Evolutionary conservation across 768 basidiomycete species (phyloP), one percentile per base, ranked within the genome.

Genomic region (Suillus paluster): DNA sequence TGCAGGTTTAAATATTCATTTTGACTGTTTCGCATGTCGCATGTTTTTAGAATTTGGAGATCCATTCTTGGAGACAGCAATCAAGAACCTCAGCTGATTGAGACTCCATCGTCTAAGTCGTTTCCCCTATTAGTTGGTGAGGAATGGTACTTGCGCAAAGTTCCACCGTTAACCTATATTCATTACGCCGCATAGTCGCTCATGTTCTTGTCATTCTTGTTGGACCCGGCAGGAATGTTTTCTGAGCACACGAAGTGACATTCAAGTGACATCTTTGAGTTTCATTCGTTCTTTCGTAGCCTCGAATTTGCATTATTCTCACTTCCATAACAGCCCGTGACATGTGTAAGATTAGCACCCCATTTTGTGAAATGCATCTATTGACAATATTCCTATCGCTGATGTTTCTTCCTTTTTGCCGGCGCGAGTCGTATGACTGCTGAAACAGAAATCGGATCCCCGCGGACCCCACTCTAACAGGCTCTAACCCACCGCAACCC

Each of bases 61-160:
- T 74, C 84, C 84, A 34, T 85, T 86, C 70, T 70, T 77, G 46
- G 82, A 85, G 23, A 63, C 69, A 59, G 61, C 56, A 30, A 64
- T 72, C 44, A 76, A 77, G 59, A 64, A 68, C 52, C 38, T 61
- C 55, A 68, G 77, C 30, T 69, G 52, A 71, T 60, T 19, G 57
- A 55, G 17, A 48, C 53, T 10, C 27, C 33, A 27, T 36, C 23
- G 17, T 44, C 3, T 50, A 17, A n/a, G 44, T 33, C 44, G 30
- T 46, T 30, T 23, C 45, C 42, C 30, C 30, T 14, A 30, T 30
- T 33, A 25, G 34, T 57, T 14, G 41, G 71, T 73, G 58, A 56
- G 66, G 52, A 42, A 41, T 55, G 17, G 2, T 55, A 39, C 17
- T 39, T 55, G 19, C 6, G 6, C 11, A 23, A 25, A 39, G 10